These are phyloP conservation scores for Hyphopichia buzzinii DNA, from an alignment of 1,139 yeast species.

Conservation along the genomic window DNA sequence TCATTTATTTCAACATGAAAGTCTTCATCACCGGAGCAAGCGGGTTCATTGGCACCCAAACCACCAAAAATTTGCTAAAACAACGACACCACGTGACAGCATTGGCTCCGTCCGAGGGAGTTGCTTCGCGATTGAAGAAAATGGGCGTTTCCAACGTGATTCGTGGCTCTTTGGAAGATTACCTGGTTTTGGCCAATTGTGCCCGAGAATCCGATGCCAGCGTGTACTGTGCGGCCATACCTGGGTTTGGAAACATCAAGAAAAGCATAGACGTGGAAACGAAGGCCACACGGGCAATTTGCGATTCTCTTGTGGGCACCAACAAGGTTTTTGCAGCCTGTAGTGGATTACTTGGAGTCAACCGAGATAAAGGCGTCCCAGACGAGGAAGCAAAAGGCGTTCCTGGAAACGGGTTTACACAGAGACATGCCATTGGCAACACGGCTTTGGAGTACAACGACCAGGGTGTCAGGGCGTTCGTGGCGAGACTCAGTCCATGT, in stretches of 20 bases:
- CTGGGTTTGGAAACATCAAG: conserved; percentile 16
- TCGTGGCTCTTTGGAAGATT: conserved; percentile 22
- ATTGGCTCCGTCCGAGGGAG: conserved; percentile 19
- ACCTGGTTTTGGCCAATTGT: conserved; percentile 19
- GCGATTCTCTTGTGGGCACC: conserved; percentile 19
- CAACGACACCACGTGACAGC: conserved; percentile 7
- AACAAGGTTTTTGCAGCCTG: conserved; percentile 13
- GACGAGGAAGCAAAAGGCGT: not conserved
- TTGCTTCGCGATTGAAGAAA: conserved; percentile 13
- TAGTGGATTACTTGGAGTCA: not conserved
- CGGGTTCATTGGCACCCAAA: conserved; percentile 19
- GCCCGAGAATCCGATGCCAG: conserved; percentile 28
- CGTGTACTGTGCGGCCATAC: conserved; percentile 29
- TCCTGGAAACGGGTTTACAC: not conserved
- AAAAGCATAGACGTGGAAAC: conserved; percentile 14
- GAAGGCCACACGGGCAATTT: conserved; percentile 18
- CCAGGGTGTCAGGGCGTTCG: not conserved
- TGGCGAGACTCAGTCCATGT: not conserved
- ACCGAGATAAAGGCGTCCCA: not conserved
- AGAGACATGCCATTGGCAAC: not conserved
- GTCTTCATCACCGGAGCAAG: conserved; percentile 24
- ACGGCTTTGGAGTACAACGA: not conserved
- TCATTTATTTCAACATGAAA: conserved; percentile 8
- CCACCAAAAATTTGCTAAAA: conserved; percentile 11
- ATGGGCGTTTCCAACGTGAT: conserved; percentile 18